phyloP scores from a whole-genome alignment of 2,329 filamentous ascomycete genomes.

The Botrytis fabae region DNA sequence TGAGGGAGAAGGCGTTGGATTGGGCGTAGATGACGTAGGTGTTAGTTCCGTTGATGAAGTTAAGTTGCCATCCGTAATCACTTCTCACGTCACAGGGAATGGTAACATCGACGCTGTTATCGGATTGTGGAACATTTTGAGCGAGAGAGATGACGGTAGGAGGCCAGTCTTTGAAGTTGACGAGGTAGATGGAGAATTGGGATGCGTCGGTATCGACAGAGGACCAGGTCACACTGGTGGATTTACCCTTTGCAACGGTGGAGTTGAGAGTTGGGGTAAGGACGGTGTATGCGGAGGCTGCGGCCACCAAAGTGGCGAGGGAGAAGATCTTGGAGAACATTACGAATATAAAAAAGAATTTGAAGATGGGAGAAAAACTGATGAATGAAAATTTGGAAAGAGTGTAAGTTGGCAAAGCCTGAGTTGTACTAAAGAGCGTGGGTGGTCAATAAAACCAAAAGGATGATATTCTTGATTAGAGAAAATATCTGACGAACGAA shows the following conservation, averaged over 20 bases:
- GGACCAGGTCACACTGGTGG: slow-evolving; percentile 13
- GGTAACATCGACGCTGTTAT: not conserved
- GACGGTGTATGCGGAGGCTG: slow-evolving; percentile 15
- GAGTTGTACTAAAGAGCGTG: slow-evolving; percentile 6
- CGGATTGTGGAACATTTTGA: slow-evolving; percentile 16
- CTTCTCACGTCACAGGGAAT: slow-evolving; percentile 9
- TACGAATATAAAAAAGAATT: not conserved
- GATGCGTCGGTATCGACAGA: slow-evolving; percentile 17
- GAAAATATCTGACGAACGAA: slow-evolving; percentile 13
- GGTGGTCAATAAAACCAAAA: slow-evolving; percentile 3
- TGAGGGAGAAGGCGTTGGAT: slow-evolving; percentile 2
- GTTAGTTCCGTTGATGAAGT: slow-evolving; percentile 25
- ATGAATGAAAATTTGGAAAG: slow-evolving; percentile 16
- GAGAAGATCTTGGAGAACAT: slow-evolving; percentile 21
- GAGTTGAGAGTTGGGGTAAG: slow-evolving; percentile 16
- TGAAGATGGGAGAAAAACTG: not conserved
- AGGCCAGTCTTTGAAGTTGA: slow-evolving; percentile 22
- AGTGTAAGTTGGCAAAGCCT: slow-evolving; percentile 20
- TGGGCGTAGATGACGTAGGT: slow-evolving; percentile 23
- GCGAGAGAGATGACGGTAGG: slow-evolving; percentile 21
- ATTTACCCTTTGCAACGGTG: slow-evolving; percentile 15
- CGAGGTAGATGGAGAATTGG: slow-evolving; percentile 21
- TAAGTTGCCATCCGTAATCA: slow-evolving; percentile 23
- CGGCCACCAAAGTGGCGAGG: slow-evolving; percentile 7
- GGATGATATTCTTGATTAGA: not conserved